Evolutionary conservation across 2,329 filamentous ascomycete genomes (phyloP), one percentile per base, ranked within the genome.

Genomic region (Trichoderma atrobrunneum): DNA sequence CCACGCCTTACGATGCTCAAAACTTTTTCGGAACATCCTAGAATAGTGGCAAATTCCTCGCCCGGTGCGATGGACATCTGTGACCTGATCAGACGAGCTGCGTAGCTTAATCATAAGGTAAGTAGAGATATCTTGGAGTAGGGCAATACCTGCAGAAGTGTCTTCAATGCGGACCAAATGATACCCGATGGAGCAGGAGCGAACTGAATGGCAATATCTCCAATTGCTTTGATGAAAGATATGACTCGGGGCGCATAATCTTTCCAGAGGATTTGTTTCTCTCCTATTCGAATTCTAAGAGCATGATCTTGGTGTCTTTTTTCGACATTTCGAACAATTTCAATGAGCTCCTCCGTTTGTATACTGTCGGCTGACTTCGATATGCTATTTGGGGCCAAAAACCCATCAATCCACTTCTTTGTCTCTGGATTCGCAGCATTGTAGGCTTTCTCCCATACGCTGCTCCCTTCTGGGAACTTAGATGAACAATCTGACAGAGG

Each of bases 1-100:
- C 56, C 66, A 30, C 57, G 66, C 5, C 34, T 34, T 6, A 70
- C 10, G 8, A 70, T 62, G 39, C 54, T 48, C 11, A 62, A 14
- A 26, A 70, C 24, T 2, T 51, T 70, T 51, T 61, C 66, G n/a
- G 66, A 16, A 10, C 18, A 70, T 18, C 36, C 66, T 18, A 62
- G 11, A 5, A 61, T 30, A 21, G 39, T 39, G 18, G 56, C 26
- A 51, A 14, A n/a, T 32, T 70, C 26, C 16, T 43, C 54, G 3
- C 8, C 24, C 5, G 21, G n/a, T 14, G n/a, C 36, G 28, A 34
- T 24, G 57, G 28, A 48, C 39, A 26, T 16, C 43, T 69, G 14
- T 32, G 5, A 0, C 32, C 24, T 34, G 10, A n/a, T 70, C 1
- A 61, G 57, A 18, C 7, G 2, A 51, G 12, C 2, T 18, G 28